These are phyloP conservation scores for Hydnomerulius pinastri DNA, from an alignment of 768 basidiomycete species.

Conservation along the genomic window DNA sequence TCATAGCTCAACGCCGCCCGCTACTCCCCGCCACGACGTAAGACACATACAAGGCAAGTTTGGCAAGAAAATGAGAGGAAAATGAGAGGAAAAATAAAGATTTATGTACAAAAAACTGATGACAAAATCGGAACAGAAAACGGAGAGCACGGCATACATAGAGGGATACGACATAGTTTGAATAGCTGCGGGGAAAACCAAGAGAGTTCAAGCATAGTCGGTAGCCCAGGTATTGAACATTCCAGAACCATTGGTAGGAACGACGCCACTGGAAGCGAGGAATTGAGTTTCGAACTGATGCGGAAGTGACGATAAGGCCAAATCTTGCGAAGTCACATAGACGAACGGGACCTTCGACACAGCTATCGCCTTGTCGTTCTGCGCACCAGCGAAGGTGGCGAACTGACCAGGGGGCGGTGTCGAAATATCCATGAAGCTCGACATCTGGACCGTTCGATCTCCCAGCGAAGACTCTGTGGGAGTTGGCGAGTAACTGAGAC, in stretches of 20 bases:
- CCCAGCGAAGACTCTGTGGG: conserved; percentile 59
- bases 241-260: conserved; percentile 16
- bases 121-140: neutral
- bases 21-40: conserved; percentile 18
- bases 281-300: conserved; percentile 15
- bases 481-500: conserved; percentile 59
- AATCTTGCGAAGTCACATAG: conserved; percentile 19
- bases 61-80: conserved; percentile 14
- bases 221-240: conserved; percentile 6
- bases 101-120: conserved; percentile 23
- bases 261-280: conserved; percentile 12
- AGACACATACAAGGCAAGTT: conserved; percentile 26
- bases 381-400: conserved; percentile 35
- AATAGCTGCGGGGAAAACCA: neutral
- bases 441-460: conserved; percentile 59
- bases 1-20: conserved; percentile 16
- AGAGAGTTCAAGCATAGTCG: conserved; percentile 12
- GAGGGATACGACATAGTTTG: neutral
- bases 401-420: conserved; percentile 38
- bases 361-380: conserved; percentile 36
- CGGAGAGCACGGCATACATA: neutral
- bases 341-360: conserved; percentile 20
- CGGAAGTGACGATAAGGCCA: conserved; percentile 3
- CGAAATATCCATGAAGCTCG: conserved; percentile 48
- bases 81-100: conserved; percentile 15